Conservation (phyloP, 192 early-diverging fungal genomes). For the Ambispora gerdemannii region DNA sequence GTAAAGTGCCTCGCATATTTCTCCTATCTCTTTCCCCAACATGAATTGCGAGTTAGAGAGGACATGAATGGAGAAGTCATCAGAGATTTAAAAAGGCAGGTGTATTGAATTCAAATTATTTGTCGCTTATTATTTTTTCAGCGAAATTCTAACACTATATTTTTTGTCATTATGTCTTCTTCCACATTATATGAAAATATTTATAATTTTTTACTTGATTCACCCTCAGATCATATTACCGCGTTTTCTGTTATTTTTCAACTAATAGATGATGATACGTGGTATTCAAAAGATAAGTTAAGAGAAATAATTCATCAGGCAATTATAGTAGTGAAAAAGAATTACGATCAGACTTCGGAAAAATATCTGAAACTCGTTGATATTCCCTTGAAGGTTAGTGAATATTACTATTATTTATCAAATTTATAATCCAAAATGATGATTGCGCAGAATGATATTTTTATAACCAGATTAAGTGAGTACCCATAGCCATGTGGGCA, state of each 20-base stretch:
- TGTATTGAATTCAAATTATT: constrained; percentile 7
- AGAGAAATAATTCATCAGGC: constrained; percentile 13
- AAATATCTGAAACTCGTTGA: constrained; percentile 14
- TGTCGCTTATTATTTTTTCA: constrained; percentile 1
- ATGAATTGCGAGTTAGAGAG: neutral
- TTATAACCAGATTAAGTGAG: constrained; percentile 16
- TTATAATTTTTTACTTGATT: neutral
- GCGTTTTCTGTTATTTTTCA: constrained; percentile 22
- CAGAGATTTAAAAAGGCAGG: constrained; percentile 9
- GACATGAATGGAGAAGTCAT: constrained; percentile 2
- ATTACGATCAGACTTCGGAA: constrained; percentile 1
- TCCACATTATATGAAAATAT: constrained; percentile 3
- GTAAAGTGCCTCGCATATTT: neutral
- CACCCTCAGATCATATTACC: constrained; percentile 10
- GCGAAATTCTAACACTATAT: neutral
- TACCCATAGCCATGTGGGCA: constrained; percentile 27
- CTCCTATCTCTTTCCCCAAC: too few relatives aligned
- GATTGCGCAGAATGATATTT: constrained; percentile 22
- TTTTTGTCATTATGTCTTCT: constrained; percentile 12
- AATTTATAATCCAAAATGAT: constrained; percentile 16
- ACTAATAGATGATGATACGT: constrained; percentile 21
- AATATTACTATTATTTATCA: constrained; percentile 12
- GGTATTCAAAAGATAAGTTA: constrained; percentile 13
- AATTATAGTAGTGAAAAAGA: constrained; percentile 11
- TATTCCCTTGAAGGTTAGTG: constrained; percentile 28